Percentiles rank a stretch among this genome's conserved stretches.
Evolutionary conservation across 129 eudicot species (phyloP).

Genomic region (Gnaphalium uliginosum): DNA sequence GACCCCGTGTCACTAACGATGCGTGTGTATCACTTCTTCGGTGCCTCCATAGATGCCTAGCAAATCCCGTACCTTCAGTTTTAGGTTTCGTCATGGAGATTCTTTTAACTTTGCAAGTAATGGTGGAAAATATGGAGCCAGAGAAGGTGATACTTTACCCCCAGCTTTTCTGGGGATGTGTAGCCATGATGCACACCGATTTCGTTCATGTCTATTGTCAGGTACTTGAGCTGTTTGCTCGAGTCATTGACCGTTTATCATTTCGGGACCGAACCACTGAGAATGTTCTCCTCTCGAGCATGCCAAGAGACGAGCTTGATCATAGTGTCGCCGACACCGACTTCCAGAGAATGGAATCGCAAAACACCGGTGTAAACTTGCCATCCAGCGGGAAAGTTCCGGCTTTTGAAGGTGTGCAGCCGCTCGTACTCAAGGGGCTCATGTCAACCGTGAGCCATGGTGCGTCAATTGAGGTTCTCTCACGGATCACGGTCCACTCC

Average conservation of each 20-base stretch:
- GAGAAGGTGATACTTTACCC: conserved; percentile 95
- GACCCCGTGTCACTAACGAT: conserved; percentile 92
- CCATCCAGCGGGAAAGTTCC: conserved; percentile 71
- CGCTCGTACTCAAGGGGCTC: conserved; percentile 95
- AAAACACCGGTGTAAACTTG: conserved; percentile 39
- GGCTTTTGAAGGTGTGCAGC: conserved; percentile 92
- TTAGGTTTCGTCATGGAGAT: conserved; percentile 93
- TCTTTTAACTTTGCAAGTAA: conserved; percentile 87
- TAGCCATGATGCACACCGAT: conserved; percentile 98
- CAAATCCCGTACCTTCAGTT: conserved; percentile 92
- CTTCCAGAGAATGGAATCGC: conserved; percentile 72
- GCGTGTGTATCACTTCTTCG: conserved; percentile 93
- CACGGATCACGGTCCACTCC: conserved; percentile 81
- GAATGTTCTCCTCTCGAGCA: conserved; percentile 94
- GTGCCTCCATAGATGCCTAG: conserved; percentile 85
- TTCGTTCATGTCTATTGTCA: conserved; percentile 95
- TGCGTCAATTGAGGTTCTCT: conserved; percentile 84
- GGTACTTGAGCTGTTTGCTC: conserved; percentile 90
- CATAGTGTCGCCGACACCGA: conserved; percentile 56
- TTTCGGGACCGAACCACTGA: conserved; percentile 92
- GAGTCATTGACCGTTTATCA: conserved; percentile 87
- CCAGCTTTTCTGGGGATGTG: conserved; percentile 99
- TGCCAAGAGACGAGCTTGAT: conserved; percentile 94
- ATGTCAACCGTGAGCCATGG: conserved; percentile 92
- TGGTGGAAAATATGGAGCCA: conserved; percentile 99